A percentile compares a stretch with the other conserved stretches of the same genome.
Evolutionary conservation across 495 filamentous ascomycete genomes (phyloP).

Genomic region (Annulohypoxylon stygium): DNA sequence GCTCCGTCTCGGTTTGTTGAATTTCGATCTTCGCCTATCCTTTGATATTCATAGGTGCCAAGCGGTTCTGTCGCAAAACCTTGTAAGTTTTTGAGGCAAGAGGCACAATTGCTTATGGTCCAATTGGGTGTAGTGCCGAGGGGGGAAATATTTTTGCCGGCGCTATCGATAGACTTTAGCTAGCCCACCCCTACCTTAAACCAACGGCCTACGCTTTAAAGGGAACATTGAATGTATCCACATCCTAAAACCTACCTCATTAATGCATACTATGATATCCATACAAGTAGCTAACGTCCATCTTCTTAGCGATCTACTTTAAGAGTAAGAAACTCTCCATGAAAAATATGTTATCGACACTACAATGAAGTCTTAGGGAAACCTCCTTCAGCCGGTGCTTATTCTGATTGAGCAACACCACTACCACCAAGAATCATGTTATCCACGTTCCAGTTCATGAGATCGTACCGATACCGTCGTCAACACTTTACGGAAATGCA

Average conservation of each 20-base stretch:
- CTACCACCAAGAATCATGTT: too few relatives aligned
- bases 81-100: background rate
- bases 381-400: too few relatives aligned
- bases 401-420: too few relatives aligned
- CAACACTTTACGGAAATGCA: too few relatives aligned
- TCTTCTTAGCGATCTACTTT: background rate
- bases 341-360: background rate
- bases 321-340: background rate
- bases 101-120: background rate
- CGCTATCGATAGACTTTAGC: conserved; percentile 11
- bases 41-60: background rate
- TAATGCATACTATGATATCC: too few relatives aligned
- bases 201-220: background rate
- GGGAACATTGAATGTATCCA: too few relatives aligned
- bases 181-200: conserved; percentile 5
- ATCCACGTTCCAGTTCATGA: too few relatives aligned
- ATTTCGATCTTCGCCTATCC: background rate
- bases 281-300: background rate
- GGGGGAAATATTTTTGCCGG: conserved; percentile 22
- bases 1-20: background rate
- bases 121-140: background rate
- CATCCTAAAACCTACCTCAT: too few relatives aligned
- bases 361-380: too few relatives aligned
- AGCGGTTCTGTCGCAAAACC: background rate
- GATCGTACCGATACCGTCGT: too few relatives aligned